Conservation (phyloP, 108 stramenopile genomes). For the Cyclotella cryptica region DNA sequence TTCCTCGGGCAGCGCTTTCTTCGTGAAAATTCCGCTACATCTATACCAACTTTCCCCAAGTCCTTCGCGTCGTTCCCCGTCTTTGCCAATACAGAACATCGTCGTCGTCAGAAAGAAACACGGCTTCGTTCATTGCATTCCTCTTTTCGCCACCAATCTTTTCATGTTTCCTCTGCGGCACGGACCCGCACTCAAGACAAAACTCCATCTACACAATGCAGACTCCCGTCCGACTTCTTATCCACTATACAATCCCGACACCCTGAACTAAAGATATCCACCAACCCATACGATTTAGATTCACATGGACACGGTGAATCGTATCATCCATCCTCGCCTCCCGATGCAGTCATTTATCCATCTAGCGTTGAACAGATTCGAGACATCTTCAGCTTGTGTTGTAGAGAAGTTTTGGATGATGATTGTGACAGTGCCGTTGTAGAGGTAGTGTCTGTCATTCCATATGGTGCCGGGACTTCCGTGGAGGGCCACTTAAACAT, state of each 20-base stretch:
- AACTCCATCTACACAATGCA: not conserved
- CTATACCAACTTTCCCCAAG: too few relatives aligned
- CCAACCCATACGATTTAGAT: conserved; percentile 71
- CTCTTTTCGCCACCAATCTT: too few relatives aligned
- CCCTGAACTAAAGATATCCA: conserved; percentile 53
- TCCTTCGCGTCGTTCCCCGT: too few relatives aligned
- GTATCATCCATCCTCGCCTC: conserved; percentile 68
- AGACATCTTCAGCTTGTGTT: conserved; percentile 68
- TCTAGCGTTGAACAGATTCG: conserved; percentile 75
- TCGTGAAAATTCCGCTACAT: too few relatives aligned
- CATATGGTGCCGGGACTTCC: conserved; percentile 93
- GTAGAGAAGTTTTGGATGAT: conserved; percentile 29
- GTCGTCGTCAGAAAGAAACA: too few relatives aligned
- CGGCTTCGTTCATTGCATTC: too few relatives aligned
- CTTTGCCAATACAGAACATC: too few relatives aligned
- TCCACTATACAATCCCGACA: conserved; percentile 14
- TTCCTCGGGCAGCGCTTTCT: too few relatives aligned
- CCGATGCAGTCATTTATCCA: conserved; percentile 83
- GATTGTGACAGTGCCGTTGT: conserved; percentile 22
- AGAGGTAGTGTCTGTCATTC: conserved; percentile 83
- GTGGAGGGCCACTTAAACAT: conserved; percentile 89
- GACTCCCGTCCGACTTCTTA: conserved; percentile 45
- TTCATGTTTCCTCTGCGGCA: too few relatives aligned
- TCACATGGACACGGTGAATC: conserved; percentile 84
- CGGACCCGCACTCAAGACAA: not conserved